Evolutionary conservation across 2,329 filamentous ascomycete genomes (phyloP).

Genomic region (Pseudogymnoascus sp.): DNA sequence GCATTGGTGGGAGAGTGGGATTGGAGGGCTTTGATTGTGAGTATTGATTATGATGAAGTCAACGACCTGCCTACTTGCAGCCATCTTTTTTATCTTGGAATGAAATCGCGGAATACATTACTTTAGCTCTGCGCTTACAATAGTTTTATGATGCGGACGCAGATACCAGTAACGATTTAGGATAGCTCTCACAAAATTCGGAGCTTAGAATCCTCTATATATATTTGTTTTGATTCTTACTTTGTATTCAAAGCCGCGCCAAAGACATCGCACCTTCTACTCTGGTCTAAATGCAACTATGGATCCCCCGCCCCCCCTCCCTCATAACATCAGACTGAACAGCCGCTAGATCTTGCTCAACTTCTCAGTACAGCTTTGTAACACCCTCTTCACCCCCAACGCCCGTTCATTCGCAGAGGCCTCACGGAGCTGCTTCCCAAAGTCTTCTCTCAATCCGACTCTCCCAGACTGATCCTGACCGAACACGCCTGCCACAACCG

Average conservation of each 20-base stretch:
- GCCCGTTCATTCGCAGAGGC: constrained; percentile 10
- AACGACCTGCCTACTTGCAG: background rate
- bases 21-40: background rate
- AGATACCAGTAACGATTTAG: background rate
- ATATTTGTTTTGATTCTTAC: background rate
- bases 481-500: constrained; percentile 22
- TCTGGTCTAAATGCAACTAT: background rate
- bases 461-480: constrained; percentile 18
- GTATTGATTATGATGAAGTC: background rate
- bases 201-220: background rate
- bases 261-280: background rate
- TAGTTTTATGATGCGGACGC: background rate
- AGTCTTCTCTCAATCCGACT: constrained; percentile 11
- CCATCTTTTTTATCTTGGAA: background rate
- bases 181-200: background rate
- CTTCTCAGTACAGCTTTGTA: background rate
- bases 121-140: background rate
- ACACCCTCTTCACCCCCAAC: constrained; percentile 4
- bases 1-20: constrained; percentile 55
- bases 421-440: constrained; percentile 18
- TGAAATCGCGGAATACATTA: background rate
- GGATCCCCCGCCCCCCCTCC: background rate
- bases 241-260: background rate
- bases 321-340: no score
- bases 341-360: background rate